Conservation (phyloP, 208 protist genomes). For the Spongospora subterranea region DNA sequence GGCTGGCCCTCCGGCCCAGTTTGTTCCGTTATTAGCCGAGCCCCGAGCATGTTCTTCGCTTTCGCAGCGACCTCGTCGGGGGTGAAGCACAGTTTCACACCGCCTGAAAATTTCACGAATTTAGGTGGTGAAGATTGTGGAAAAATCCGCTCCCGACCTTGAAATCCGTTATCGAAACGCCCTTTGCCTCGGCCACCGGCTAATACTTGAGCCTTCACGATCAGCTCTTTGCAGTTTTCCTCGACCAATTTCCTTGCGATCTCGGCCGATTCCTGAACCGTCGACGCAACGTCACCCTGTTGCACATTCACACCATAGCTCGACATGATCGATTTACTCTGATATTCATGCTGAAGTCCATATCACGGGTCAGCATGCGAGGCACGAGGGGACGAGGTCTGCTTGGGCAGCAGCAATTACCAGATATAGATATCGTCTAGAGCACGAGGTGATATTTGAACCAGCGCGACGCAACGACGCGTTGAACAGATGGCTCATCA, state of each 20-base stretch:
- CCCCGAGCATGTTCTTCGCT: conserved; percentile 47
- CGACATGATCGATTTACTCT: conserved; percentile 60
- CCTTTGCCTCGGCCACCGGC: conserved; percentile 96
- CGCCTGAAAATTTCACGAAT: background rate
- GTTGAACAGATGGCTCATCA: too few relatives aligned
- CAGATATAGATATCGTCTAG: too few relatives aligned
- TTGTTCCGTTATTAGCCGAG: conserved; percentile 52
- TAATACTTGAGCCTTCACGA: conserved; percentile 83
- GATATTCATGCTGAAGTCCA: conserved; percentile 64
- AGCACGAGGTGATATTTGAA: too few relatives aligned
- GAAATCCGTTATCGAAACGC: conserved; percentile 60
- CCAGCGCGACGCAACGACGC: too few relatives aligned
- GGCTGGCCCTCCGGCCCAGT: conserved; percentile 58
- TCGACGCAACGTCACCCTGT: conserved; percentile 57
- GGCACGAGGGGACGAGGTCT: too few relatives aligned
- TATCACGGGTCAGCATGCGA: background rate
- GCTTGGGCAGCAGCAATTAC: too few relatives aligned
- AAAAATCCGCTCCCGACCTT: background rate
- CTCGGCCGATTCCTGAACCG: background rate
- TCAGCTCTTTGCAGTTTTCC: conserved; percentile 37
- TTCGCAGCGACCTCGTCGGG: conserved; percentile 10
- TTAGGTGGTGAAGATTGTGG: background rate
- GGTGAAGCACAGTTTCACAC: conserved; percentile 54
- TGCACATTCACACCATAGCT: conserved; percentile 63
- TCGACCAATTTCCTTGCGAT: background rate